Conservation (phyloP, 805 yeast species). For the Starmera pachycereana region DNA sequence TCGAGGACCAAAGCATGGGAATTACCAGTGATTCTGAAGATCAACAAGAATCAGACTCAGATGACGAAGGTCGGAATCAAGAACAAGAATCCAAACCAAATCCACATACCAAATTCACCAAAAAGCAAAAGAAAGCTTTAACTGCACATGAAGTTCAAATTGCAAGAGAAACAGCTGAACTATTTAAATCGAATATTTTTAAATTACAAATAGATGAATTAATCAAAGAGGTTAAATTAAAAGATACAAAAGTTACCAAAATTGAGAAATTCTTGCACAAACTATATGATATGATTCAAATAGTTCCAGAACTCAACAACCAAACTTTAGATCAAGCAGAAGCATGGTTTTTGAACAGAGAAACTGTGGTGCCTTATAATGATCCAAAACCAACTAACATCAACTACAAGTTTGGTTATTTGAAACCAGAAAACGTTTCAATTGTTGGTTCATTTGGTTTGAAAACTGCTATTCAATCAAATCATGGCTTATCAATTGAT, state of each 20-base stretch:
- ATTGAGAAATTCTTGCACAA: constrained; percentile 72
- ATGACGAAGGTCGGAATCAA: constrained; percentile 13
- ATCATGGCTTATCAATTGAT: constrained; percentile 61
- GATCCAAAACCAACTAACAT: constrained; percentile 77
- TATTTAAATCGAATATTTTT: constrained; percentile 91
- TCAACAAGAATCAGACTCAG: constrained; percentile 6
- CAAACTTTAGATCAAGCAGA: constrained; percentile 52
- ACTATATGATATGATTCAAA: constrained; percentile 56
- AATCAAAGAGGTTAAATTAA: constrained; percentile 66
- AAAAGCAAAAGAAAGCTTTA: constrained; percentile 22
- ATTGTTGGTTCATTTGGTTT: constrained; percentile 86
- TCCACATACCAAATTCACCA: not conserved
- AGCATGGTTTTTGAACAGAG: constrained; percentile 36
- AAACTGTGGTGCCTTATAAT: constrained; percentile 69
- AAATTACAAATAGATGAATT: constrained; percentile 91
- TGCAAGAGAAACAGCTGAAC: constrained; percentile 88
- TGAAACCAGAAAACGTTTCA: constrained; percentile 62
- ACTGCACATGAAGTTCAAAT: constrained; percentile 80
- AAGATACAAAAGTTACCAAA: constrained; percentile 52
- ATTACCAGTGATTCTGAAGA: constrained; percentile 4
- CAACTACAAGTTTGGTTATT: constrained; percentile 62
- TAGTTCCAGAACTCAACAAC: constrained; percentile 46
- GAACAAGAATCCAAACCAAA: constrained; percentile 7
- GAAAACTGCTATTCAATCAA: constrained; percentile 64
- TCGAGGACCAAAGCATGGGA: not conserved